Evolutionary conservation across 2,329 filamentous ascomycete species (phyloP).

Genomic region (Pseudogymnoascus sp.): DNA sequence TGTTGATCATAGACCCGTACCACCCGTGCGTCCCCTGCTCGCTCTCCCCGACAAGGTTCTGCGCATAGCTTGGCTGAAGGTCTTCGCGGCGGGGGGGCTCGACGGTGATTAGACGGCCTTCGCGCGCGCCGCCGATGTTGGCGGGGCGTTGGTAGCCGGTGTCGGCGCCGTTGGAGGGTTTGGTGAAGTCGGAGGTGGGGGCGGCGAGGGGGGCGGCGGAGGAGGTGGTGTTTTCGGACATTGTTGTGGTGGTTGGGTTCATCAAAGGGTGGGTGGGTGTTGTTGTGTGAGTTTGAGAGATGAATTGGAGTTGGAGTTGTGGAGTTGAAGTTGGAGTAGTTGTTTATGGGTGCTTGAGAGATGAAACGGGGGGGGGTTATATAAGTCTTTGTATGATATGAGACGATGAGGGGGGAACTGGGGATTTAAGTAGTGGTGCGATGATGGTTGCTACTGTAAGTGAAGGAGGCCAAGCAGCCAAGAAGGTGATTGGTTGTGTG

Average conservation of each 20-base stretch:
- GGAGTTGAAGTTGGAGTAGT: not conserved
- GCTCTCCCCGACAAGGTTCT: constrained; percentile 50
- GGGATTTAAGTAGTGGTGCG: not conserved
- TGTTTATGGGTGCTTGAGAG: not conserved
- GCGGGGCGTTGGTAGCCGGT: not conserved
- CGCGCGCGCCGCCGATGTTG: constrained; percentile 9
- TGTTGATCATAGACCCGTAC: constrained; percentile 83
- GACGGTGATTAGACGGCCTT: constrained; percentile 52
- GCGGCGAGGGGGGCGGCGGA: not conserved
- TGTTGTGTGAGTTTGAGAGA: not conserved
- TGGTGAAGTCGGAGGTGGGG: not conserved
- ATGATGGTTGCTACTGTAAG: not conserved
- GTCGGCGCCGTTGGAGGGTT: not conserved
- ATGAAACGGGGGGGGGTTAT: not conserved
- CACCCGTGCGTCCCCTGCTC: constrained; percentile 69
- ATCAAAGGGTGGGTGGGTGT: not conserved
- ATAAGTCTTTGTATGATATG: not conserved
- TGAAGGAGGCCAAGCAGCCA: not conserved
- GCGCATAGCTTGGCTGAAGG: constrained; percentile 63
- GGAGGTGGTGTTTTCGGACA: not conserved
- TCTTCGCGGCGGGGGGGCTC: constrained; percentile 76
- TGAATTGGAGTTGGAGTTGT: not conserved
- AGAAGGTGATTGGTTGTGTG: not conserved
- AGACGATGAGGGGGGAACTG: not conserved
- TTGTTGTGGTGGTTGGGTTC: not conserved